phyloP scores from a whole-genome alignment of 2,329 filamentous ascomycete species.

The Alternaria triticina region DNA sequence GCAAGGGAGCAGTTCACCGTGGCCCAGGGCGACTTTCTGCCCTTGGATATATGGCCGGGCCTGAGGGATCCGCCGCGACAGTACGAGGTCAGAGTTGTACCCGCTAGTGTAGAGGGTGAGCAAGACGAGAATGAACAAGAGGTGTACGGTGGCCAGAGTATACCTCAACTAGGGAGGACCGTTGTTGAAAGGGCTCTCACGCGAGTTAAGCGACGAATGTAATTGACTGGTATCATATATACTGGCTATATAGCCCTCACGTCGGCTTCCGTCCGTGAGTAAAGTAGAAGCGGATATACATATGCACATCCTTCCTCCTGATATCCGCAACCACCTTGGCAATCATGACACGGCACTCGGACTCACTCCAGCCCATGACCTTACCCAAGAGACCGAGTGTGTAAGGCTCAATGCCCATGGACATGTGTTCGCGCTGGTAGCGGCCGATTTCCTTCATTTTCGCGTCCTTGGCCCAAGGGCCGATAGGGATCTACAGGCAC shows the following conservation, averaged over 20 bases:
- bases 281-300: slow-evolving; percentile 46
- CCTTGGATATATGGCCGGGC: slow-evolving; percentile 85
- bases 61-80: slow-evolving; percentile 42
- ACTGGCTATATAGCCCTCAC: neutral
- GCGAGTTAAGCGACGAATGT: slow-evolving; percentile 47
- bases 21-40: slow-evolving; percentile 85
- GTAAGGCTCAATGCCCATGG: slow-evolving; percentile 46
- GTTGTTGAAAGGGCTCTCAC: slow-evolving; percentile 45
- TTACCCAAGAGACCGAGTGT: slow-evolving; percentile 46
- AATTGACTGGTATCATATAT: slow-evolving; percentile 15
- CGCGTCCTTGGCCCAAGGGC: slow-evolving; percentile 56
- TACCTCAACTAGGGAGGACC: slow-evolving; percentile 43
- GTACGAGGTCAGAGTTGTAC: slow-evolving; percentile 42
- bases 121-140: slow-evolving; percentile 18
- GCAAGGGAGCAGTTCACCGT: slow-evolving; percentile 79
- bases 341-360: slow-evolving; percentile 43
- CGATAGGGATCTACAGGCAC: slow-evolving; percentile 36
- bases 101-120: slow-evolving; percentile 20
- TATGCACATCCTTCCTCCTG: slow-evolving; percentile 34
- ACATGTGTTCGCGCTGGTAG: slow-evolving; percentile 47
- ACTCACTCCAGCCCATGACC: slow-evolving; percentile 44
- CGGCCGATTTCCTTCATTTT: slow-evolving; percentile 59
- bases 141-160: slow-evolving; percentile 33
- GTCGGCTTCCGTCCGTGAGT: slow-evolving; percentile 40
- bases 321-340: slow-evolving; percentile 43